Evolutionary conservation across 2,329 filamentous ascomycete species (phyloP).

Genomic region (Hirsutella minnesotensis): DNA sequence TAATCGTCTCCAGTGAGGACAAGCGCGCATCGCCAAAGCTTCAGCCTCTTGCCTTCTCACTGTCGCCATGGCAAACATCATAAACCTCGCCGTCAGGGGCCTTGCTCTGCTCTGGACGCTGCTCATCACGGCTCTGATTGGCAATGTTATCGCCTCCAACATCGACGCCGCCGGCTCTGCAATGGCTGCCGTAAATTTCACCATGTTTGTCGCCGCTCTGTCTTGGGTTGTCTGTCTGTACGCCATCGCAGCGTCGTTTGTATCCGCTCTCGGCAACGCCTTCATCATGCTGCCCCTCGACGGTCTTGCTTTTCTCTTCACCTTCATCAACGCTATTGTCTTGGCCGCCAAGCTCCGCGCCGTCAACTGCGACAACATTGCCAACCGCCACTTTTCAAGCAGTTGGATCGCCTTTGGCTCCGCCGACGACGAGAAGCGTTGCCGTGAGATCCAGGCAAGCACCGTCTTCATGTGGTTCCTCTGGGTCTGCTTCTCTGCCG

Average conservation of each 20-base stretch:
- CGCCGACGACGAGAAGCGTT: constrained; percentile 47
- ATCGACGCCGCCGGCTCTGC: constrained; percentile 30
- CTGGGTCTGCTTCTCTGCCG: constrained; percentile 48
- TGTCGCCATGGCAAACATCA: constrained; percentile 19
- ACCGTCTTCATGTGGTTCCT: constrained; percentile 73
- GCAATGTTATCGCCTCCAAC: constrained; percentile 44
- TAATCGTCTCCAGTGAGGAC: no score
- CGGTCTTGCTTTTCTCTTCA: constrained; percentile 50
- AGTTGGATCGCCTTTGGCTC: constrained; percentile 55
- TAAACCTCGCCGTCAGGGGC: constrained; percentile 34
- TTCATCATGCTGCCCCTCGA: constrained; percentile 45
- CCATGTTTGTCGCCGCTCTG: constrained; percentile 59
- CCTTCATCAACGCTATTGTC: constrained; percentile 58
- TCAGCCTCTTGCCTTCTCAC: no score
- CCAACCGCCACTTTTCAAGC: constrained; percentile 16
- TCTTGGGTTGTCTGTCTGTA: constrained; percentile 54
- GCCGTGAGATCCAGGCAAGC: constrained; percentile 63
- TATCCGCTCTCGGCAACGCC: constrained; percentile 39
- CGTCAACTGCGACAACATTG: constrained; percentile 52
- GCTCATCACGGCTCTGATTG: constrained; percentile 42
- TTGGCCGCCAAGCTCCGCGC: constrained; percentile 57
- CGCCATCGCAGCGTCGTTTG: constrained; percentile 44
- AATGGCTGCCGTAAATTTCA: constrained; percentile 43
- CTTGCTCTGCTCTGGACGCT: constrained; percentile 40
- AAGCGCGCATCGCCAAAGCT: no score